Evolutionary conservation across 441 rosid species (phyloP).

Genomic region (Viola pubescens): DNA sequence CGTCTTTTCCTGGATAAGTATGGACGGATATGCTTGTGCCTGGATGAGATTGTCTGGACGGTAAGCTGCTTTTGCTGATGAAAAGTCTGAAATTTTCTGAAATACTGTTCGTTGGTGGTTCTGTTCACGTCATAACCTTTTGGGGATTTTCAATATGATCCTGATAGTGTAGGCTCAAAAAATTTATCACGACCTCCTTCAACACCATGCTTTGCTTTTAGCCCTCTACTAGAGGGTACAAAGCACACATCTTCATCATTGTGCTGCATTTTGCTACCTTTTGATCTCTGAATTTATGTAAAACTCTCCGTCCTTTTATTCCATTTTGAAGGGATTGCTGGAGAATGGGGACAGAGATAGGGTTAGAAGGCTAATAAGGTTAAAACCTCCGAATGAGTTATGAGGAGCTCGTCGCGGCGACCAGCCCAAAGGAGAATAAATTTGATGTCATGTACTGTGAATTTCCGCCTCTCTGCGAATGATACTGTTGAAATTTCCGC

Average conservation of each 20-base stretch:
- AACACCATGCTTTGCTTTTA: too few relatives aligned
- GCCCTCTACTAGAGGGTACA: too few relatives aligned
- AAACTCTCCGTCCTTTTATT: not conserved
- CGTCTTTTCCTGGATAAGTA: constrained; percentile 88
- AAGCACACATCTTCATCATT: not conserved
- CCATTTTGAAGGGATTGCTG: constrained; percentile 45
- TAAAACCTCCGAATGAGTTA: constrained; percentile 71
- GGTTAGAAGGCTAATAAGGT: constrained; percentile 55
- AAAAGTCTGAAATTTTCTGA: not conserved
- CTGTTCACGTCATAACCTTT: too few relatives aligned
- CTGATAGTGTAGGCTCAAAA: not conserved
- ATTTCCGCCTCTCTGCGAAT: not conserved
- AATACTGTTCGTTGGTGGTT: too few relatives aligned
- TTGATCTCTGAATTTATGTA: not conserved
- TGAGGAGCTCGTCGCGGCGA: constrained; percentile 19
- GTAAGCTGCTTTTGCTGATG: constrained; percentile 25
- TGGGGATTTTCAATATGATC: too few relatives aligned
- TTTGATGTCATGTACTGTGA: constrained; percentile 2
- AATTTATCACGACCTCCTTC: not conserved
- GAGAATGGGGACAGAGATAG: constrained; percentile 78
- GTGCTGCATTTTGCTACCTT: not conserved
- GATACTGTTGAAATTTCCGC: not conserved
- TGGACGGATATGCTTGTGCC: constrained; percentile 80
- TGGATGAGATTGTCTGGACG: constrained; percentile 93
- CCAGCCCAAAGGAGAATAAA: constrained; percentile 4